Conservation (phyloP, 1,139 yeast species). For the Magnusiomyces suaveolens region DNA sequence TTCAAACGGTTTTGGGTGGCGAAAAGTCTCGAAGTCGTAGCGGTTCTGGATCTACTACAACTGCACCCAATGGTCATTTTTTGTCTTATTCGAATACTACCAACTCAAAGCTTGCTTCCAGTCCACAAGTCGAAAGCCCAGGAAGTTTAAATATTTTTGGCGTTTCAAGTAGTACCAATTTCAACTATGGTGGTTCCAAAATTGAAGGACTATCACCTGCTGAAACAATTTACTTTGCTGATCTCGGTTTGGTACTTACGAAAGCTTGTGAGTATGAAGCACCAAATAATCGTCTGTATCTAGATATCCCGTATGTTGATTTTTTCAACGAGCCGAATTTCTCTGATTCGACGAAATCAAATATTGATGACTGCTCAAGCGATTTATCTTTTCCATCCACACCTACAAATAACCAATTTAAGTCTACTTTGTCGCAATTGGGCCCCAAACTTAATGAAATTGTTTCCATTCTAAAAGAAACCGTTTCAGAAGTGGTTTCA, state of each 20-base stretch:
- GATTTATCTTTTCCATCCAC: neutral
- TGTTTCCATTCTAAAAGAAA: neutral
- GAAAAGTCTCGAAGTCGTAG: neutral
- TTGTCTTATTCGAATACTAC: neutral
- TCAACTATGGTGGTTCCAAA: neutral
- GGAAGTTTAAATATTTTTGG: neutral
- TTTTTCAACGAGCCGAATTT: neutral
- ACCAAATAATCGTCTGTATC: neutral
- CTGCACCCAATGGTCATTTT: neutral
- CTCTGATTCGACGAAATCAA: neutral
- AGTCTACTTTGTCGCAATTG: neutral
- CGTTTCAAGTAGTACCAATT: neutral
- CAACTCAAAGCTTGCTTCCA: neutral
- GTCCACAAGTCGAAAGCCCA: neutral
- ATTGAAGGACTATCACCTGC: neutral
- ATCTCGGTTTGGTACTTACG: neutral
- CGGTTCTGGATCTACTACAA: neutral
- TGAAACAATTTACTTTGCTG: neutral
- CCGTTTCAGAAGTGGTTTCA: neutral
- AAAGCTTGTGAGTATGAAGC: slow-evolving; percentile 5
- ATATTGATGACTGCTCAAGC: neutral
- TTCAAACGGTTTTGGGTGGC: neutral
- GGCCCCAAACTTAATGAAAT: neutral
- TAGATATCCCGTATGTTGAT: slow-evolving; percentile 1
- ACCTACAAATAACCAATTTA: neutral